phyloP scores from a whole-genome alignment of 257 asterid genomes.

The Gardenia jasminoides region DNA sequence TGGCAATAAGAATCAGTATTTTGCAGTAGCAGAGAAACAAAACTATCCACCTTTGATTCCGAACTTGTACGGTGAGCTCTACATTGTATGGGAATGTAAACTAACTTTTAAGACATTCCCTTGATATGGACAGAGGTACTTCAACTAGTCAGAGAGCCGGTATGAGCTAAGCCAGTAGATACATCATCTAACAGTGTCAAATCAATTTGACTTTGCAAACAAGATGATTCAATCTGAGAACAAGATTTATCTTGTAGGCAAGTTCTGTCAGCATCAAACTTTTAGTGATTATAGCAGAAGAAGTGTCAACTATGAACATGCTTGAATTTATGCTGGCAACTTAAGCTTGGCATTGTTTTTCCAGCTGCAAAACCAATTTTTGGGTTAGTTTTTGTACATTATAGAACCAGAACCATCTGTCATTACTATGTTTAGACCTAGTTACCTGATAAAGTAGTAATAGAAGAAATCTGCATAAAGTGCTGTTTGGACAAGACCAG shows the following conservation, averaged over 20 bases:
- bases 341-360: slow-evolving; percentile 53
- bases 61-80: not conserved
- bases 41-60: not conserved
- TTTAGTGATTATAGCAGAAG: not conserved
- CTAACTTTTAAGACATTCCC: slow-evolving; percentile 4
- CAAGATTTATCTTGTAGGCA: not conserved
- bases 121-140: slow-evolving; percentile 1
- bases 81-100: slow-evolving; percentile 1
- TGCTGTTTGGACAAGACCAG: slow-evolving; percentile 85
- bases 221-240: not conserved
- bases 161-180: not conserved
- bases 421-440: slow-evolving; percentile 7
- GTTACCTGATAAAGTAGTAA: slow-evolving; percentile 86
- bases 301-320: not conserved
- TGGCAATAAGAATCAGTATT: not conserved
- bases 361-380: slow-evolving; percentile 46
- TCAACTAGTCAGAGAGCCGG: not conserved
- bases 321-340: slow-evolving; percentile 65
- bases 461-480: slow-evolving; percentile 96
- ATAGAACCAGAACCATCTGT: not conserved
- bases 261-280: not conserved
- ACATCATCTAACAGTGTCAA: not conserved
- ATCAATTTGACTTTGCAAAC: not conserved
- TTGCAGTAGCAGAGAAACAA: not conserved
- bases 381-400: slow-evolving; percentile 5